Evolutionary conservation across 352 stramenopile species (phyloP).

Genomic region (Phytophthora kernoviae): DNA sequence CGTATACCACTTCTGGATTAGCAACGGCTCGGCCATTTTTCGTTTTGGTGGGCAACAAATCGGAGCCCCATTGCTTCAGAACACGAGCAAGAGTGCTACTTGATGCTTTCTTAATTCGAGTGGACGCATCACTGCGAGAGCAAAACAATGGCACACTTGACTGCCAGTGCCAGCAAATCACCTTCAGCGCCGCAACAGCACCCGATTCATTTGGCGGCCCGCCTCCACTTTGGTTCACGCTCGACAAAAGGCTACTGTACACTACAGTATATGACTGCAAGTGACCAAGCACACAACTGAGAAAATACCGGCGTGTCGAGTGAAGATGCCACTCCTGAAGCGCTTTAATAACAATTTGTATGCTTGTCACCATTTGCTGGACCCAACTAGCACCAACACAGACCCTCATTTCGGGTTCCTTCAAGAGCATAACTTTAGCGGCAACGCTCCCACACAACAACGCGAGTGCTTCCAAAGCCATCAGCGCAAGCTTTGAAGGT

Average conservation of each 20-base stretch:
- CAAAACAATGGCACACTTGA: slow-evolving; percentile 51
- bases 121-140: slow-evolving; percentile 38
- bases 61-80: slow-evolving; percentile 9
- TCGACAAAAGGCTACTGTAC: slow-evolving; percentile 20
- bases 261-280: slow-evolving; percentile 30
- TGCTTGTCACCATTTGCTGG: slow-evolving; percentile 16
- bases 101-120: slow-evolving; percentile 24
- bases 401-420: slow-evolving; percentile 7
- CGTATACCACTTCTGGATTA: slow-evolving; percentile 30
- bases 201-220: neutral
- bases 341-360: slow-evolving; percentile 13
- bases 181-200: slow-evolving; percentile 17
- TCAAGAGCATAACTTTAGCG: slow-evolving; percentile 18
- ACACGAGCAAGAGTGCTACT: slow-evolving; percentile 9
- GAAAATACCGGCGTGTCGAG: slow-evolving; percentile 31
- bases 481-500: slow-evolving; percentile 53
- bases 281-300: slow-evolving; percentile 27
- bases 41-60: neutral
- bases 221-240: neutral
- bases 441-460: slow-evolving; percentile 42
- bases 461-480: slow-evolving; percentile 58
- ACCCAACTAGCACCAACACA: slow-evolving; percentile 7
- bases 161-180: slow-evolving; percentile 75
- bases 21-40: neutral
- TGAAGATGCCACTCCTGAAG: slow-evolving; percentile 32